Percentiles rank a stretch among this genome's conserved stretches.
Conservation (phyloP, 169 alveolate species). For the Eimeria acervulina region DNA sequence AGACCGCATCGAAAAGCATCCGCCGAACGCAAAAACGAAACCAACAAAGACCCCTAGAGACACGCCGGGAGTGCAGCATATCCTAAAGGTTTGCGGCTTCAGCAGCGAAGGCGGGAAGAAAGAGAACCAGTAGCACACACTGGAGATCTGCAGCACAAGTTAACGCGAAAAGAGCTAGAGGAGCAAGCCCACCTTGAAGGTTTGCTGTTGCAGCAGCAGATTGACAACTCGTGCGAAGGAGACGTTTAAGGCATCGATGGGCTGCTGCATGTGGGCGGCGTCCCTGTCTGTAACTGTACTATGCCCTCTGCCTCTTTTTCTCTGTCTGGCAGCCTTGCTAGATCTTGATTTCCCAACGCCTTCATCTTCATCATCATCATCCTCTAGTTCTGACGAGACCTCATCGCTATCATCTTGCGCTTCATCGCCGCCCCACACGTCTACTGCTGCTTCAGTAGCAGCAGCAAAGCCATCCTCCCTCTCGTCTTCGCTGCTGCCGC, state of each 20-base stretch:
- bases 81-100: not conserved
- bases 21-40: not conserved
- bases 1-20: not conserved
- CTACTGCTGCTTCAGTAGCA: not conserved
- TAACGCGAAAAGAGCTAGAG: not conserved
- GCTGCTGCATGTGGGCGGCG: constrained; percentile 54
- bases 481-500: constrained; percentile 73
- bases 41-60: not conserved
- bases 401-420: constrained; percentile 17
- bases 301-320: constrained; percentile 39
- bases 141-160: not conserved
- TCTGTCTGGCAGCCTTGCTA: not conserved
- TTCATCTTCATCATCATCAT: constrained; percentile 27
- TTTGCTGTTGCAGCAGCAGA: constrained; percentile 82
- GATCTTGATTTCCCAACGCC: constrained; percentile 2
- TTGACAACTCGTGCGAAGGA: constrained; percentile 86
- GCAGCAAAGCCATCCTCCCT: constrained; percentile 11
- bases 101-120: not conserved
- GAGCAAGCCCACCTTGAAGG: constrained; percentile 75
- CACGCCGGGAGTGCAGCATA: not conserved
- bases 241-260: constrained; percentile 86
- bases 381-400: not conserved
- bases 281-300: not conserved
- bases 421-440: constrained; percentile 1
- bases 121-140: not conserved